These are phyloP conservation scores for Lippia alba DNA, from an alignment of 305 asterid genomes.

Conservation along the genomic window DNA sequence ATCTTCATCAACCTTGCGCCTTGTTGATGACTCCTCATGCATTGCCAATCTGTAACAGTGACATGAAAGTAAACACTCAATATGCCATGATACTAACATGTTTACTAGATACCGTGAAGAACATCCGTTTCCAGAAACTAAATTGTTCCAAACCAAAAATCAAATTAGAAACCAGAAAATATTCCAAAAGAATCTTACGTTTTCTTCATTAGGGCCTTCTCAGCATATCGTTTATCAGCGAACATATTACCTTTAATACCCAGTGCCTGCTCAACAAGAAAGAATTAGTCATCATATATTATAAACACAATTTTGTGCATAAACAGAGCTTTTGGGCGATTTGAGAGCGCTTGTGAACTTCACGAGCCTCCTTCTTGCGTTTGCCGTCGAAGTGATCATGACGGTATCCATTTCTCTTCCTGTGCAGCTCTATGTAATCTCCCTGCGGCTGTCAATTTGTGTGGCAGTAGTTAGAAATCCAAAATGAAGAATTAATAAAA, in stretches of 20 bases:
- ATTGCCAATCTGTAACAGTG: slow-evolving; percentile 60
- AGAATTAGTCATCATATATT: slow-evolving; percentile 13
- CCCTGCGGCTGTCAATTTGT: slow-evolving; percentile 84
- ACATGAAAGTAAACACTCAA: slow-evolving; percentile 1
- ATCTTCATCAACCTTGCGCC: slow-evolving; percentile 90
- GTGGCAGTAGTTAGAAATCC: no score
- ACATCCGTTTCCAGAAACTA: not conserved
- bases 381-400: slow-evolving; percentile 89
- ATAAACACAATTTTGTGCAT: not conserved
- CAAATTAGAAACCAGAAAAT: not conserved
- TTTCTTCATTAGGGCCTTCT: slow-evolving; percentile 91
- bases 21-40: slow-evolving; percentile 86
- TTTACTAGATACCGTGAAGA: not conserved
- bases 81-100: not conserved
- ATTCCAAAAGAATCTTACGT: slow-evolving; percentile 56
- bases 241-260: slow-evolving; percentile 93
- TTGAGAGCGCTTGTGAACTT: slow-evolving; percentile 84
- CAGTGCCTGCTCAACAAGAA: slow-evolving; percentile 58
- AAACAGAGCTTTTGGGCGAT: slow-evolving; percentile 57
- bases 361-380: slow-evolving; percentile 98
- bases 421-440: slow-evolving; percentile 87
- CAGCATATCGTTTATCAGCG: slow-evolving; percentile 83
- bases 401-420: slow-evolving; percentile 92
- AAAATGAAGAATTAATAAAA: not conserved
- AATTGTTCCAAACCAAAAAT: not conserved